A percentile compares a stretch with the other conserved stretches of the same genome.
phyloP scores from a whole-genome alignment of 495 filamentous ascomycete species.

The Elasticomyces elasticus region DNA sequence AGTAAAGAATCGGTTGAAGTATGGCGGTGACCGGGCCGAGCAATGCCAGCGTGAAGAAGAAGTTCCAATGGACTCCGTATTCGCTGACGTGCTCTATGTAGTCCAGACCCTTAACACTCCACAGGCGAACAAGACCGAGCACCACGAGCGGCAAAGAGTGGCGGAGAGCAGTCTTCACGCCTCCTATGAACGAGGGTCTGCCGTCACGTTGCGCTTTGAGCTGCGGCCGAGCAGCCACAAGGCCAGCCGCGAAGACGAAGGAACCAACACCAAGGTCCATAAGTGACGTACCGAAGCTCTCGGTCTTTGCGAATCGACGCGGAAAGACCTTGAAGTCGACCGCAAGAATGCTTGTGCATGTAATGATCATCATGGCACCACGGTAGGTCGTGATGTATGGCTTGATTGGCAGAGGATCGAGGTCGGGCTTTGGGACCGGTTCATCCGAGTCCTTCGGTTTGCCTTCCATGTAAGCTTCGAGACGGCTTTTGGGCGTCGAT shows the following conservation, averaged over 20 bases:
- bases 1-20: conserved; percentile 52
- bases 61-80: conserved; percentile 99
- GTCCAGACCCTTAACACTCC: conserved; percentile 85
- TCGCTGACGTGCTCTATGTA: conserved; percentile 97
- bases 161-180: conserved; percentile 45
- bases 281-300: conserved; percentile 94
- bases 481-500: conserved; percentile 13
- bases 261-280: conserved; percentile 98
- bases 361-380: conserved; percentile 84
- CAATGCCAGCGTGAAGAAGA: conserved; percentile 93
- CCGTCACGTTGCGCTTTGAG: conserved; percentile 48
- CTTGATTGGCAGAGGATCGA: conserved; percentile 60
- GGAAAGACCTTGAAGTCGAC: conserved; percentile 93
- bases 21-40: conserved; percentile 85
- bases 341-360: conserved; percentile 87
- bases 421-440: conserved; percentile 4
- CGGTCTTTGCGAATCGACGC: conserved; percentile 89
- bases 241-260: conserved; percentile 90
- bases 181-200: conserved; percentile 7
- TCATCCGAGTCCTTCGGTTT: conserved; percentile 3
- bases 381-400: conserved; percentile 88
- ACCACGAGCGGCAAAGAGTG: conserved; percentile 75
- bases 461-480: conserved; percentile 6
- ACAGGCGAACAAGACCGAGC: conserved; percentile 70
- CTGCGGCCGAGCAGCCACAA: conserved; percentile 83